Evolutionary conservation across 441 rosid genomes (phyloP), one percentile per base, ranked within the genome.

Genomic region (Geranium incanum): DNA sequence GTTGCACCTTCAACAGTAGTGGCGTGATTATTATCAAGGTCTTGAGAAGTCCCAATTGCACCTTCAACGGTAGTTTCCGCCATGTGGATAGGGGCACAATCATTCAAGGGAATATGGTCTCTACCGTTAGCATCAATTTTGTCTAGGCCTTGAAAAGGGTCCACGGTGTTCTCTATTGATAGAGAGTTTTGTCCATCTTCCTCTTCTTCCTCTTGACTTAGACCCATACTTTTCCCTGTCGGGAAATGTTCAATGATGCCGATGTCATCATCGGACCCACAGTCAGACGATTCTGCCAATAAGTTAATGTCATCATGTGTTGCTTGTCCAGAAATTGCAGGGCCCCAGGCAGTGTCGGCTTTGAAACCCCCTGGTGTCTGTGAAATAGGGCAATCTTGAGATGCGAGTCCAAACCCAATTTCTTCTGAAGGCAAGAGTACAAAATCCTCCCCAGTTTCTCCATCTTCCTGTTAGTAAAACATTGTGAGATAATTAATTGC

Each of bases 201-300:
- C 66, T 72, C 79, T 59, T 70, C 78, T 48, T 80, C 71, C 43
- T 71, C 71, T 37, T 71, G 74, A 73, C 71, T 50, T 9, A 6
- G 71, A 68, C 65, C 68, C 7, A 45, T 65, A 60, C 72, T 80
- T 67, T 79, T 79, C 68, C 41, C 67, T 28, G 69, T 64, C 5
- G 77, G 68, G 71, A 33, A 70, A 75, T 77, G 80, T 72, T 90
- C 93, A 66, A 83, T 76, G 36, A 87, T 86, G 57, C 84, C 84
- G 18, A 89, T 73, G 65, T 90, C 97, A 83, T 86, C 94, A 77
- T 81, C 84, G 21, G 88, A 85, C 19, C 63, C 60, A 70, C 70
- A 76, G 12, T 59, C 73, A 64, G 89, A 82, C 36, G 84, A 76
- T 65, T 84, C 92, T 9, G 86, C 70, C 63, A 82, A 78, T 9